Evolutionary conservation across 768 basidiomycete species (phyloP).

Genomic region (Termitomyces sp.): DNA sequence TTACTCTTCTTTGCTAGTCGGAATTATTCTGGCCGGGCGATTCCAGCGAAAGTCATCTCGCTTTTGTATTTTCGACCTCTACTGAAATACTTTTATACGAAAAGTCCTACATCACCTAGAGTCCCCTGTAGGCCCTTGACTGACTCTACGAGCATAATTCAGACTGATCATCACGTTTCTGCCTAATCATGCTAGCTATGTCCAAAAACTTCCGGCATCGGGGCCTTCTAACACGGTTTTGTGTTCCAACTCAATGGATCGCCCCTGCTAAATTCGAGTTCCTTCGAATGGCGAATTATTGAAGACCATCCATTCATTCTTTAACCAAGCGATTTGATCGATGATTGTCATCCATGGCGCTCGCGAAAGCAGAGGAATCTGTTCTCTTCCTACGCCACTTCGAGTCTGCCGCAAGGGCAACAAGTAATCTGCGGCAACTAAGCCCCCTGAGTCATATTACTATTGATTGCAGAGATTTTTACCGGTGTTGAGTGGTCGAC

Average conservation of each 20-base stretch:
- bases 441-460: neutral
- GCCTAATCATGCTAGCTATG: neutral
- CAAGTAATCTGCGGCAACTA: neutral
- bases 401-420: neutral
- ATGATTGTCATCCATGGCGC: neutral
- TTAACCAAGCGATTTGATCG: too few species aligned
- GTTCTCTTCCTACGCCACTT: neutral
- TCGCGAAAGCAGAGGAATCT: neutral
- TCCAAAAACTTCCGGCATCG: neutral
- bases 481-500: neutral
- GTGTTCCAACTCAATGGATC: neutral
- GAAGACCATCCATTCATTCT: too few species aligned
- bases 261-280: neutral
- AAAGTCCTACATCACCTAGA: neutral
- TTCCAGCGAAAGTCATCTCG: too few species aligned
- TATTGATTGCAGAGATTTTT: neutral
- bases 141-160: neutral
- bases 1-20: too few species aligned
- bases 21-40: too few species aligned
- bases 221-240: too few species aligned
- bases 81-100: neutral
- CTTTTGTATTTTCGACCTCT: neutral
- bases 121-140: neutral
- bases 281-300: too few species aligned
- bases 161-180: neutral